Evolutionary conservation across 371 early-diverging fungal genomes (phyloP), one percentile per base, ranked within the genome.

Genomic region (Blyttiomyces sp.): DNA sequence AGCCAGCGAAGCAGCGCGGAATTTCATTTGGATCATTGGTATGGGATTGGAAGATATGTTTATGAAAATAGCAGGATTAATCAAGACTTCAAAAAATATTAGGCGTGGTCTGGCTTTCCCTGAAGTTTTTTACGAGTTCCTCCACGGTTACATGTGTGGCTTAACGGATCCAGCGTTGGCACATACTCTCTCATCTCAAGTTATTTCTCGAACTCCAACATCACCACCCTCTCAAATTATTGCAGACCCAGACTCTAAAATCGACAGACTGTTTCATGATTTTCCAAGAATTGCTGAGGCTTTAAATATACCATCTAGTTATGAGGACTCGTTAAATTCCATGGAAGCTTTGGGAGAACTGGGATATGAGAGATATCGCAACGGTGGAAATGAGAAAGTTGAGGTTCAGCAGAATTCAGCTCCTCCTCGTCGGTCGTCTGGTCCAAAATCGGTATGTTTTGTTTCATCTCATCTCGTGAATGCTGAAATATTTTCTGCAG

Each of bases 91-190:
- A 23, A 3, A 16, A 2, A 17, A 43, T 50, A 17, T 30, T 58
- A 86, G 87, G 82, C 77, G 86, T 30, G 89, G 84, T 24, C 84
- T 76, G 32, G 86, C 87, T 31, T 94, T 94, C 52, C 92, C 90
- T 16, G 79, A 85, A 27, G 85, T 57, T 6, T 70, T 74, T 56
- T 76, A 70, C 56, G 80, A 88, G 0, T 93, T 90, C 56, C 70
- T 94, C 23, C 88, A 92, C 61, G 81, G 79, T 35, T 92, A 90
- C 64, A 76, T 92, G 57, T 75, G 83, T 42, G 80, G 88, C 0
- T 68, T 91, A 0, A 81, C 84, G 0, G 88, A 90, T 43, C 81
- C 79, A 4, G 61, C 69, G 24, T 66, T 72, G 3, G 70, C 65
- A 13, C 60, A 34, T 17, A 11, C 7, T 31, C 51, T 39, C 44